Base-by-base conservation (phyloP, 768 basidiomycete species). In the Candolleomyces eurysporus region DNA sequence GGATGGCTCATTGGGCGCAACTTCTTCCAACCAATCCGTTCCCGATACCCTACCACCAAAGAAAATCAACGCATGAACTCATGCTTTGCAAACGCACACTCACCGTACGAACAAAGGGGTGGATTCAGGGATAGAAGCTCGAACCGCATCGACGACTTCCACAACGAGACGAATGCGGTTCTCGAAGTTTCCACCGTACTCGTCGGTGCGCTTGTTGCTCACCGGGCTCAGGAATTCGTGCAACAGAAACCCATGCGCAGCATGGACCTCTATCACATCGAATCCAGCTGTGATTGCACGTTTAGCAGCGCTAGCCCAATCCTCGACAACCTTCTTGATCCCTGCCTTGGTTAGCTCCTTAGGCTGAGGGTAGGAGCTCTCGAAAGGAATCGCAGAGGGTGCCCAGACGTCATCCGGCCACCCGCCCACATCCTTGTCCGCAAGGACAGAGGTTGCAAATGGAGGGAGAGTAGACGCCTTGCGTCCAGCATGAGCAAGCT, bases 31-130 rank as follows among this genome's bases (percentile, higher is more conserved):
- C 87, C 90, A 90, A 60, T 93, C 92, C 0, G 85, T 87, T 2
- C 84, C 92, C 43, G 86, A 88, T 21, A 94, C 73, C 36, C 86
- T 85, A 58, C 26, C 19, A 14, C 3, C 19, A 51, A 45, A 32
- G 5, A 48, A 36, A 51, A 16, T 40, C 1, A 64, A 11, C 6
- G 1, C 36, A 36, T 36, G 36, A 36, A 36, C 36, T 36, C 36
- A 36, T 1, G 11, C 6, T 36, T 36, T 36, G 36, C 45, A 21
- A 17, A n/a, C 4, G n/a, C 36, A 36, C 8, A n/a, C 74, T 17
- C 65, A 85, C 85, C 92, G 80, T 58, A 89, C 75, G 73, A 92
- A 91, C 11, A 94, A 73, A 0, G 93, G 90, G 78, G 84, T 86
- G 17, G 77, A 71, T 1, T 76, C 71, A 0, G 85, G 84, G 65